These are phyloP conservation scores for Leishmania guyanensis DNA, from an alignment of 208 protist species.

Conservation along the genomic window DNA sequence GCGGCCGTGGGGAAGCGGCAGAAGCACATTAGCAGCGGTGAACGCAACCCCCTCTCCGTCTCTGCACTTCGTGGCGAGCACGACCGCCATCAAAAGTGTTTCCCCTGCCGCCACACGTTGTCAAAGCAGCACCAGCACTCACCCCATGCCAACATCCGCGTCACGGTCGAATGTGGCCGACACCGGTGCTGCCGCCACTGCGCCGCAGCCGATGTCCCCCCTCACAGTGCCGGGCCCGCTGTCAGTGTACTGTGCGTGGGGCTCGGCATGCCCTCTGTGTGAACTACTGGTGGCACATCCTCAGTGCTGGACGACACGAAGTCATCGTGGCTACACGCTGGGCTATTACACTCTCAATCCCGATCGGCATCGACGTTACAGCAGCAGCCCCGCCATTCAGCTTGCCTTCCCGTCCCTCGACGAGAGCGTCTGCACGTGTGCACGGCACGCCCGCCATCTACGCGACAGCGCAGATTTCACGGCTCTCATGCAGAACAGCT, in stretches of 20 bases:
- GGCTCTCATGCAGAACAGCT: conserved; percentile 24
- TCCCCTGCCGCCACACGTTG: not conserved
- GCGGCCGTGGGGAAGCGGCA: not conserved
- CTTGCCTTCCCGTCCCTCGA: conserved; percentile 68
- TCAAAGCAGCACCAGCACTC: not conserved
- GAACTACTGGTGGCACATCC: conserved; percentile 58
- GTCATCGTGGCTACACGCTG: conserved; percentile 17
- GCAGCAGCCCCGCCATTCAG: conserved; percentile 13
- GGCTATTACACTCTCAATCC: conserved; percentile 18
- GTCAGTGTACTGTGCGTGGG: conserved; percentile 76
- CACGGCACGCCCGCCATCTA: conserved; percentile 17
- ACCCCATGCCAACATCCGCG: conserved; percentile 1
- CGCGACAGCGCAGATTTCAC: conserved; percentile 21
- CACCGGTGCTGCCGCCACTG: not conserved
- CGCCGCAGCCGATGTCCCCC: not conserved
- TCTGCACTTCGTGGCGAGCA: not conserved
- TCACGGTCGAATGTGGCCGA: not conserved
- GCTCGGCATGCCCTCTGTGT: conserved; percentile 72
- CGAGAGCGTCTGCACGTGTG: conserved; percentile 39
- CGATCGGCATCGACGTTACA: not conserved
- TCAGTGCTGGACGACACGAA: conserved; percentile 48
- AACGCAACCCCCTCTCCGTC: conserved; percentile 5
- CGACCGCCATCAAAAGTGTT: not conserved
- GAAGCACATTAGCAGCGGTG: not conserved
- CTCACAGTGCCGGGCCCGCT: conserved; percentile 10